Percentiles rank a stretch among this genome's conserved stretches.
Conservation (phyloP, 2,329 filamentous ascomycete genomes). For the Aschersonia sp. region DNA sequence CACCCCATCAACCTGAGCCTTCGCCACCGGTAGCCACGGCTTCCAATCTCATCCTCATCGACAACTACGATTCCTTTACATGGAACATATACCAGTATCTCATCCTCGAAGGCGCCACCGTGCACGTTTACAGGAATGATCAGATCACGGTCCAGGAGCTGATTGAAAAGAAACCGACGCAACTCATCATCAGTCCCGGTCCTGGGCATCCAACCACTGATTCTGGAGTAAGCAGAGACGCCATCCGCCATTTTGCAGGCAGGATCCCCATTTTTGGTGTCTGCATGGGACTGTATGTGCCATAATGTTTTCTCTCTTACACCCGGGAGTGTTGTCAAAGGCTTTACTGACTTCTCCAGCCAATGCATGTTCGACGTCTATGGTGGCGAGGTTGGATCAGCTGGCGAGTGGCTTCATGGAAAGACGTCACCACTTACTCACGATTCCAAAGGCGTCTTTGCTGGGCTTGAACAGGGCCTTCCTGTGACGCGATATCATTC, state of each 20-base stretch:
- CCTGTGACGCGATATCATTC: constrained; percentile 95
- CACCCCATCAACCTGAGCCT: constrained; percentile 69
- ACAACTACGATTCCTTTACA: constrained; percentile 99
- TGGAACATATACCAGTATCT: constrained; percentile 99
- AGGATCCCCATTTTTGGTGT: constrained; percentile 96
- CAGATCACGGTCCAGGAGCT: constrained; percentile 77
- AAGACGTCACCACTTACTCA: constrained; percentile 89
- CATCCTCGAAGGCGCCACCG: constrained; percentile 83
- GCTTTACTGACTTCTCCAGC: constrained; percentile 22
- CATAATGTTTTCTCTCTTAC: neutral
- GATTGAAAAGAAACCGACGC: constrained; percentile 72
- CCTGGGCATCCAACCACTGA: constrained; percentile 87
- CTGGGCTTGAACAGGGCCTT: constrained; percentile 62
- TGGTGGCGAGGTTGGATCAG: constrained; percentile 80
- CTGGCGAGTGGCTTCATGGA: constrained; percentile 91
- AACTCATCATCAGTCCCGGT: constrained; percentile 87
- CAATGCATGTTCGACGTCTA: constrained; percentile 96
- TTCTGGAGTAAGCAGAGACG: constrained; percentile 84
- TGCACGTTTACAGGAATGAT: constrained; percentile 86
- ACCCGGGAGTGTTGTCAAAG: neutral
- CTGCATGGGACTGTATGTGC: constrained; percentile 83
- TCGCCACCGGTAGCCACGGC: constrained; percentile 62
- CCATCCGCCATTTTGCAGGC: constrained; percentile 79
- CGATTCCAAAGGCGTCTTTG: constrained; percentile 85
- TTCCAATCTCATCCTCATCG: constrained; percentile 85